Percentiles rank a stretch among this genome's conserved stretches.
These are phyloP conservation scores for Erodium texanum DNA, from an alignment of 441 rosid species.

Conservation along the genomic window DNA sequence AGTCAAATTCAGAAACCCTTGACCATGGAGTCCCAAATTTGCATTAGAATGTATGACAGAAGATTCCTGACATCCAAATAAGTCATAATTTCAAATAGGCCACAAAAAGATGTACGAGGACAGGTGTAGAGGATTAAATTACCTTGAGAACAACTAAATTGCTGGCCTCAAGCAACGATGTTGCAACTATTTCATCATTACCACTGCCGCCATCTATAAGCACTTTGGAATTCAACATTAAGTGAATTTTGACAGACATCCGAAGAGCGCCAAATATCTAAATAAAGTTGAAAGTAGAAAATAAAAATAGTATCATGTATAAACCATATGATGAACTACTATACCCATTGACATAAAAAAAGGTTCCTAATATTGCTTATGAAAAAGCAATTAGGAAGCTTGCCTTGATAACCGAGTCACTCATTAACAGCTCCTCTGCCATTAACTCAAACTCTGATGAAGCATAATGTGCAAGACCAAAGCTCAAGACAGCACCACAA, in stretches of 20 bases:
- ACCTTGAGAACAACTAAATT: conserved; percentile 88
- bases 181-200: conserved; percentile 57
- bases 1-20: conserved; percentile 67
- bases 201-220: conserved; percentile 71
- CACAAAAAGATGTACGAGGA: background rate
- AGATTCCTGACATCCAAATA: conserved; percentile 45
- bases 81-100: conserved; percentile 10
- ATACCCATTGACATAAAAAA: conserved; percentile 1
- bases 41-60: conserved; percentile 87
- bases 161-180: conserved; percentile 81
- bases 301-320: conserved; percentile 7
- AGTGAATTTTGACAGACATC: conserved; percentile 76
- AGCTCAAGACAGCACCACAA: conserved; percentile 58
- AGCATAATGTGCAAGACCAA: conserved; percentile 74
- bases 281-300: conserved; percentile 16
- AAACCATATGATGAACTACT: background rate
- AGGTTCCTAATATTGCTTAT: conserved; percentile 11
- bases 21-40: conserved; percentile 88
- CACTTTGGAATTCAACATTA: conserved; percentile 91
- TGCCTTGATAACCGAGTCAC: conserved; percentile 74
- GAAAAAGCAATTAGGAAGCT: conserved; percentile 15
- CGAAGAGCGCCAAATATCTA: conserved; percentile 89
- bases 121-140: conserved; percentile 10
- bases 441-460: conserved; percentile 81
- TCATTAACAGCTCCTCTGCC: conserved; percentile 92